Percentiles rank a stretch among this genome's conserved stretches.
phyloP scores from a whole-genome alignment of 176 grass and related monocot species.

The Juncus inflexus region DNA sequence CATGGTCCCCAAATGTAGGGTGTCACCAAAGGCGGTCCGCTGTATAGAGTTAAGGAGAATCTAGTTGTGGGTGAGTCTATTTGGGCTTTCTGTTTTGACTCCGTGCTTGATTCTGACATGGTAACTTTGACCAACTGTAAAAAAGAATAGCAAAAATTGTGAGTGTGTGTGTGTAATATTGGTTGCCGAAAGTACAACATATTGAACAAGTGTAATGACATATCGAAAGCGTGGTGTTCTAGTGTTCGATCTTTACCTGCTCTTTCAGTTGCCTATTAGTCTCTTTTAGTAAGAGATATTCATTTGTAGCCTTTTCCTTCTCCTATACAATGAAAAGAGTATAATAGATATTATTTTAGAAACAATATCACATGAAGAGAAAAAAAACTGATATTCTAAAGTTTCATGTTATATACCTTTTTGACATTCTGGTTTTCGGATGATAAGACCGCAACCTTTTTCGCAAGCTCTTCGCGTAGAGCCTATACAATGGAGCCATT shows the following conservation, averaged over 20 bases:
- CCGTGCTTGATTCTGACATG: not conserved
- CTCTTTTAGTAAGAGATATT: constrained; percentile 67
- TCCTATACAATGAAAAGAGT: constrained; percentile 38
- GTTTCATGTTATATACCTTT: constrained; percentile 34
- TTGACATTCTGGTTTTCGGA: constrained; percentile 74
- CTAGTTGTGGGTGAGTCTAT: not conserved
- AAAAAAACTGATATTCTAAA: no score
- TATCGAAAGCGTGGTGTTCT: no score
- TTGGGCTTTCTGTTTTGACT: not conserved
- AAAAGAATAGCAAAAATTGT: not conserved
- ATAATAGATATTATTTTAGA: not conserved
- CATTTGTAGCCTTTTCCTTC: constrained; percentile 63
- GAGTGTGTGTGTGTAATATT: constrained; percentile 17
- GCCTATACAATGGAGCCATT: constrained; percentile 33
- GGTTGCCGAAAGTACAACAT: not conserved
- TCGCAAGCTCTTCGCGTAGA: constrained; percentile 58
- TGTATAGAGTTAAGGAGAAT: constrained; percentile 23
- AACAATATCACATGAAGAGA: no score
- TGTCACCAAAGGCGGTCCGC: constrained; percentile 13
- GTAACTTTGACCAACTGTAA: constrained; percentile 12
- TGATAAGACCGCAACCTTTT: constrained; percentile 57
- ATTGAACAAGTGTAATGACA: no score
- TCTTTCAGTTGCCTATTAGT: constrained; percentile 71
- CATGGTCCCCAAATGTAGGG: constrained; percentile 56
- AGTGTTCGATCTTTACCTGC: constrained; percentile 38